Evolutionary conservation across 169 alveolate species (phyloP).

Genomic region (Eimeria maxima): DNA sequence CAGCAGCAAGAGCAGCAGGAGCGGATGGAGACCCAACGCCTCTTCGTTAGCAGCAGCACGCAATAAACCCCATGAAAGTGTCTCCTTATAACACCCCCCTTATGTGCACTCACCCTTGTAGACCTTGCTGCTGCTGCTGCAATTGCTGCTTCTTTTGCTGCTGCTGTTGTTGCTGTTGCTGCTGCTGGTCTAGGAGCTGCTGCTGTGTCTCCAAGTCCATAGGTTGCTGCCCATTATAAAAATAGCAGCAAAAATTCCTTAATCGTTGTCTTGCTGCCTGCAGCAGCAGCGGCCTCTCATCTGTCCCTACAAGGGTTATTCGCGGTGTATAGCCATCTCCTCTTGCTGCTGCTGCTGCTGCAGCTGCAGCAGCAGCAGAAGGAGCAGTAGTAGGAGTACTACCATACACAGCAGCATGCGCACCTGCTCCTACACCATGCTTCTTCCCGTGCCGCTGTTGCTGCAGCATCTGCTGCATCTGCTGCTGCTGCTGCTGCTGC

Average conservation of each 20-base stretch:
- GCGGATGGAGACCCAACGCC: neutral
- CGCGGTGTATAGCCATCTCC: neutral
- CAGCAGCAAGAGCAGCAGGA: conserved; percentile 11
- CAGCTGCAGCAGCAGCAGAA: neutral
- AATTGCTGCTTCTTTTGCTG: conserved; percentile 34
- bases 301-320: conserved; percentile 73
- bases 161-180: conserved; percentile 60
- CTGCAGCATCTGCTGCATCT: too few species aligned
- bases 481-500: conserved; percentile 43
- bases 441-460: too few species aligned
- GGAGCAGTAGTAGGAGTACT: too few species aligned
- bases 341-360: conserved; percentile 28
- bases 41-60: neutral
- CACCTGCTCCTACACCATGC: too few species aligned
- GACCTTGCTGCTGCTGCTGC: conserved; percentile 4
- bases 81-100: neutral
- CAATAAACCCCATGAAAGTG: neutral
- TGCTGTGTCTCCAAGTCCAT: conserved; percentile 61
- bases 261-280: conserved; percentile 72
- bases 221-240: conserved; percentile 46
- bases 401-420: too few species aligned
- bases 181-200: conserved; percentile 30
- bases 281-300: conserved; percentile 81
- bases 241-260: conserved; percentile 14
- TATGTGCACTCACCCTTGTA: neutral